Percentiles rank a stretch among this genome's conserved stretches.
phyloP scores from a whole-genome alignment of 164 flowering plant genomes.

The Magnolia sinica region DNA sequence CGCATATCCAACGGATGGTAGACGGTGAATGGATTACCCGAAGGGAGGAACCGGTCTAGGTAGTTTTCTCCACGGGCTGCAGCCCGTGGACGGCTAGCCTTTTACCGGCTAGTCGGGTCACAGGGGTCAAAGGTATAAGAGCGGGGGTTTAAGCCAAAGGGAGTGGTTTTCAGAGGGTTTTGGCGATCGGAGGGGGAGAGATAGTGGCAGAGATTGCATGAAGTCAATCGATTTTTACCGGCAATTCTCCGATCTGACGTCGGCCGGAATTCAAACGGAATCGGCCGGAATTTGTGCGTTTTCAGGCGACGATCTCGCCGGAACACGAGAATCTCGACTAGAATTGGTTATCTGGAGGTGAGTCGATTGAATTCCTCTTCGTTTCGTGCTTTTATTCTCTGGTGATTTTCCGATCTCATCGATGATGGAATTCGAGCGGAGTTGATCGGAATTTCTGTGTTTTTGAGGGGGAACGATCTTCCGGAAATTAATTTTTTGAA shows the following conservation, averaged over 20 bases:
- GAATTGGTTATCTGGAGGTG: slow-evolving; percentile 11
- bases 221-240: slow-evolving; percentile 5
- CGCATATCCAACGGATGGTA: background rate
- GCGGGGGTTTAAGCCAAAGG: slow-evolving; percentile 1
- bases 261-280: slow-evolving; percentile 1
- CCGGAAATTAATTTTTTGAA: background rate
- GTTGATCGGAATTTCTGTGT: slow-evolving; percentile 6
- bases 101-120: background rate
- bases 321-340: background rate
- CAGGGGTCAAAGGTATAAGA: background rate
- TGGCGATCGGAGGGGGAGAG: slow-evolving; percentile 13
- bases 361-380: background rate
- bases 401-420: background rate
- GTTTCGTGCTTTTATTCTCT: background rate
- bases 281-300: background rate
- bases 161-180: slow-evolving; percentile 27
- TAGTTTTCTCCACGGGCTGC: background rate
- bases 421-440: background rate
- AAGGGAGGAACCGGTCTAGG: background rate
- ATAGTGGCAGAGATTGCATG: background rate
- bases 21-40: background rate
- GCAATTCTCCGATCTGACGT: slow-evolving; percentile 6
- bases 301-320: background rate
- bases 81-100: background rate
- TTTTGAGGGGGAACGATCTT: background rate